Evolutionary conservation across 2,329 filamentous ascomycete species (phyloP), one percentile per base, ranked within the genome.

Genomic region (Pestalotiopsis sp.): DNA sequence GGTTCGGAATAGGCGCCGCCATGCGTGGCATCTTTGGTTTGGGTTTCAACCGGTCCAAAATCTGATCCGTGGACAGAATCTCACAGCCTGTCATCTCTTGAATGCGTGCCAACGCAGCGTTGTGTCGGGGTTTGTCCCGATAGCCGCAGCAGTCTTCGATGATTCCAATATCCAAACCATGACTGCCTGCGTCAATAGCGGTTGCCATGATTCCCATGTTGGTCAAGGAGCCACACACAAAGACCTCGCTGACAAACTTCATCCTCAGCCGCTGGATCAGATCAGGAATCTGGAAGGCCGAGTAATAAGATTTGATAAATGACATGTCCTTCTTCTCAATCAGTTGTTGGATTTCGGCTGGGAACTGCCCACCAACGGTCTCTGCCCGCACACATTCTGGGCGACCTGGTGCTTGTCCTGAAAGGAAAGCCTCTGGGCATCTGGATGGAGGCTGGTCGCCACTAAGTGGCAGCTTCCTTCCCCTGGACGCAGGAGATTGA

Each of bases 181-280:
- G 92, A 23, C 92, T 89, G 1, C 93, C 95, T 12, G 95, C 96
- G 76, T 98, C 96, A 71, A 97, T 86, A 3, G 94, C 94, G 1
- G 95, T 98, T 7, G 96, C 95, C 77, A 96, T 94, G 61, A 98
- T 91, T 39, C 94, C 95, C 45, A 97, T 84, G 75, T 98, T 98
- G 58, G 92, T 93, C 63, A 97, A 86, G 59, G 92, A 92, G 25
- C 96, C 96, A 75, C 93, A 97, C 27, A 98, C 88, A 80, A 93
- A 98, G 13, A 99, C 84, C 75, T 98, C 93, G 2, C 94, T 97
- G 69, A 97, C 90, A 73, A 98, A 91, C 71, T 91, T 92, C n/a
- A 90, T 90, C n/a, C 95, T 89, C 60, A 98, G 82, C n/a, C 90
- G 86, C 64, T 92, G 85, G 7, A 98, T 86, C 17, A 98, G 84